A percentile compares a stretch with the other conserved stretches of the same genome.
Conservation (phyloP, 1,284 basidiomycete genomes). For the Albatrellus sp. region DNA sequence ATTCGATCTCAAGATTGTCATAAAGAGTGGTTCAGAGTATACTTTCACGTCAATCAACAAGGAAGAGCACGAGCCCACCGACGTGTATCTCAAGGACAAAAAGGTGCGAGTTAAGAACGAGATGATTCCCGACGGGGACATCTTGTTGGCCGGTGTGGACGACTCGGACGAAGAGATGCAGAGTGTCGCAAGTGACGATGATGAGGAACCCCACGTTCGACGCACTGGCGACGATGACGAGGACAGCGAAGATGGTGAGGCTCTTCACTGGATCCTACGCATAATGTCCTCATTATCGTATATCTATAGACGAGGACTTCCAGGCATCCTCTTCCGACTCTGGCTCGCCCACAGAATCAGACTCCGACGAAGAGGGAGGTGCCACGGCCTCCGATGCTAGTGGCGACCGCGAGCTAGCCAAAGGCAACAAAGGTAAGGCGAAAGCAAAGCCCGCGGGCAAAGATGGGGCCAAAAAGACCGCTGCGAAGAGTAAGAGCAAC, state of each 20-base stretch:
- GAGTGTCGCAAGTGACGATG: slow-evolving; percentile 61
- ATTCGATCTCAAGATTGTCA: slow-evolving; percentile 88
- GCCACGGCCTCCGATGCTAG: slow-evolving; percentile 74
- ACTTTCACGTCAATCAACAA: slow-evolving; percentile 92
- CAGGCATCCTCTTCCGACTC: slow-evolving; percentile 71
- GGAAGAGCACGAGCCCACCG: slow-evolving; percentile 86
- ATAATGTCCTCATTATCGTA: neutral
- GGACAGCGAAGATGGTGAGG: slow-evolving; percentile 72
- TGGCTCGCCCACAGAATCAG: slow-evolving; percentile 71
- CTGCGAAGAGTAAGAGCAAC: slow-evolving; percentile 20
- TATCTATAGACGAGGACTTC: slow-evolving; percentile 70
- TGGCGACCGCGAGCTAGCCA: slow-evolving; percentile 52
- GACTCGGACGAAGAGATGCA: slow-evolving; percentile 83
- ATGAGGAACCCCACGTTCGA: slow-evolving; percentile 45
- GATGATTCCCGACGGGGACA: slow-evolving; percentile 80
- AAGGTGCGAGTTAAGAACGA: slow-evolving; percentile 94
- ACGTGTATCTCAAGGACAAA: slow-evolving; percentile 79
- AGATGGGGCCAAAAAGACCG: slow-evolving; percentile 30
- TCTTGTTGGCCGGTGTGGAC: slow-evolving; percentile 59
- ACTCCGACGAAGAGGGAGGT: slow-evolving; percentile 64
- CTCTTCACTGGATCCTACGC: slow-evolving; percentile 3
- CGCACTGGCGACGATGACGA: slow-evolving; percentile 56
- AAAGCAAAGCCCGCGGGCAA: slow-evolving; percentile 18
- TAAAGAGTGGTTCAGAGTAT: slow-evolving; percentile 72
- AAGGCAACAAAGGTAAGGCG: slow-evolving; percentile 27